Evolutionary conservation across 495 filamentous ascomycete genomes (phyloP).

Genomic region (Talaromyces liani): DNA sequence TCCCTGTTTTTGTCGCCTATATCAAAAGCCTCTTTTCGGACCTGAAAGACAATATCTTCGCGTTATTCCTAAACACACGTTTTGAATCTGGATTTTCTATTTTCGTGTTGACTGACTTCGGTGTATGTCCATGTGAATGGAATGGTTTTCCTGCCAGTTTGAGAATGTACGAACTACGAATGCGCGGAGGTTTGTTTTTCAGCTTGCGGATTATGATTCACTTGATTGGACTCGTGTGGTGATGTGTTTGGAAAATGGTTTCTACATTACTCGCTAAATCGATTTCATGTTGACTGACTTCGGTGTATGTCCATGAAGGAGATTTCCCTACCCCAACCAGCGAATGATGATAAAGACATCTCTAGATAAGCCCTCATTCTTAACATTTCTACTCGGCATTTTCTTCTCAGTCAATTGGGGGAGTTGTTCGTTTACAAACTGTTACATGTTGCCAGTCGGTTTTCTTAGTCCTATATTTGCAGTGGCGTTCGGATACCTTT

Average conservation of each 20-base stretch:
- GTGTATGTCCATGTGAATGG: slow-evolving; percentile 6
- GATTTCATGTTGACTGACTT: slow-evolving; percentile 10
- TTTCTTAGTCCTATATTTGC: background rate
- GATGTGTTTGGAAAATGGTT: background rate
- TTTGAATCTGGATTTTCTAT: background rate
- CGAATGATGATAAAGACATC: background rate
- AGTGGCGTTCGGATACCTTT: background rate
- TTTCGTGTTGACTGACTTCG: slow-evolving; percentile 11
- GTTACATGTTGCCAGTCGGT: background rate
- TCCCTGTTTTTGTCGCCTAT: slow-evolving; percentile 8
- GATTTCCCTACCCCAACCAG: background rate
- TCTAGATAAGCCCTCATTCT: background rate
- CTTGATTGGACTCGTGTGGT: background rate
- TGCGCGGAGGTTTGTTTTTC: background rate
- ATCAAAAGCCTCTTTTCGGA: background rate
- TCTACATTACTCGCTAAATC: background rate
- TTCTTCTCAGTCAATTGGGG: background rate
- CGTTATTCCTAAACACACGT: background rate
- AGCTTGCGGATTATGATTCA: background rate
- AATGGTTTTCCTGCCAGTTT: background rate
- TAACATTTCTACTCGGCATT: background rate
- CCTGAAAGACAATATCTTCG: background rate
- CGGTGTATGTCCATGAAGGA: slow-evolving; percentile 7
- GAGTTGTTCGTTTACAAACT: background rate
- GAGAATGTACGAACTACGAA: background rate